phyloP scores from a whole-genome alignment of 2,329 filamentous ascomycete species.

The Pseudogymnoascus sp. region DNA sequence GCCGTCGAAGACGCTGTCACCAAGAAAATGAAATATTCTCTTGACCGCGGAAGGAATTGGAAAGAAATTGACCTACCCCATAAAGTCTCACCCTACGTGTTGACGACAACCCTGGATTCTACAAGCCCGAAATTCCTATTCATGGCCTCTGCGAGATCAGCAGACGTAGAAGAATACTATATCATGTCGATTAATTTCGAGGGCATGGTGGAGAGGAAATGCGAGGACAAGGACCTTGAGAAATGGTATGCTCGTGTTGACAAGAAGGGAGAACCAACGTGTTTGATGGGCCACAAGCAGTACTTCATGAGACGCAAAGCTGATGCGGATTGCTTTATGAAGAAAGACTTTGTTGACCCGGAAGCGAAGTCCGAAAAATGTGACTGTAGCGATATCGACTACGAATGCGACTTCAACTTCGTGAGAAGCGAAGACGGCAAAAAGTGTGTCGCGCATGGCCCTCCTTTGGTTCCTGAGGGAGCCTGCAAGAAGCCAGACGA shows the following conservation, averaged over 20 bases:
- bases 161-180: slow-evolving; percentile 47
- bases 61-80: slow-evolving; percentile 60
- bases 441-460: slow-evolving; percentile 60
- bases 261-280: slow-evolving; percentile 72
- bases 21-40: slow-evolving; percentile 64
- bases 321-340: slow-evolving; percentile 81
- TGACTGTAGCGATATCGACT: slow-evolving; percentile 76
- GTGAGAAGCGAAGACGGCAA: slow-evolving; percentile 57
- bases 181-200: slow-evolving; percentile 79
- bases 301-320: slow-evolving; percentile 80
- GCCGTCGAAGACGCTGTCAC: slow-evolving; percentile 68
- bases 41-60: slow-evolving; percentile 88
- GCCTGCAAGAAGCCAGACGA: slow-evolving; percentile 63
- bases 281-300: slow-evolving; percentile 94
- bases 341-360: slow-evolving; percentile 76
- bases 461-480: slow-evolving; percentile 60
- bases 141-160: slow-evolving; percentile 47
- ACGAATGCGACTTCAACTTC: slow-evolving; percentile 96
- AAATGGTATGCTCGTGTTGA: slow-evolving; percentile 81
- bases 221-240: slow-evolving; percentile 76
- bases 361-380: slow-evolving; percentile 65
- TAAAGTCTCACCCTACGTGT: slow-evolving; percentile 62
- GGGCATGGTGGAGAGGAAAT: slow-evolving; percentile 72
- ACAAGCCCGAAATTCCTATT: slow-evolving; percentile 88
- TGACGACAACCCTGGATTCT: slow-evolving; percentile 88